Conservation (phyloP, 2,329 filamentous ascomycete genomes). For the Bipolaris sorokiniana region DNA sequence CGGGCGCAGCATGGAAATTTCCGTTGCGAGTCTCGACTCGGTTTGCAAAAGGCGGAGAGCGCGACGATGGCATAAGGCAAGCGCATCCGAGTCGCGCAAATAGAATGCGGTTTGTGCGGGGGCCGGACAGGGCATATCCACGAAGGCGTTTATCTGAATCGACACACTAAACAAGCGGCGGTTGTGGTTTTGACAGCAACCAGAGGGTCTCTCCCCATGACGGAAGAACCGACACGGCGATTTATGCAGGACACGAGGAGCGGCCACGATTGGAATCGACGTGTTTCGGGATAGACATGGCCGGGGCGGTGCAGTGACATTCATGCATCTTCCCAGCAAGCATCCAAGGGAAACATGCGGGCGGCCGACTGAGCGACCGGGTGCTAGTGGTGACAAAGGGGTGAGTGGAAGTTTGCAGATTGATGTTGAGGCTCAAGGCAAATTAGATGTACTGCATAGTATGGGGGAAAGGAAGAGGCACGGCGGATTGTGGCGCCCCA, state of each 20-base stretch:
- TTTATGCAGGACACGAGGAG: slow-evolving; percentile 10
- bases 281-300: slow-evolving; percentile 5
- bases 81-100: slow-evolving; percentile 6
- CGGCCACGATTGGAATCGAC: slow-evolving; percentile 1
- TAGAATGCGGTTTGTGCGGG: not conserved
- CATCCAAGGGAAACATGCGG: not conserved
- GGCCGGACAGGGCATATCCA: not conserved
- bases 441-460: not conserved
- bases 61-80: slow-evolving; percentile 11
- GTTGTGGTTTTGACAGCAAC: slow-evolving; percentile 15
- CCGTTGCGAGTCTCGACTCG: slow-evolving; percentile 4
- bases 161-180: slow-evolving; percentile 7
- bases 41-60: slow-evolving; percentile 7
- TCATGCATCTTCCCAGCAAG: not conserved
- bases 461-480: not conserved
- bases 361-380: not conserved
- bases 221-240: slow-evolving; percentile 3
- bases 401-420: not conserved
- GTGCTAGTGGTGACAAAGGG: not conserved
- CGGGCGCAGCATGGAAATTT: slow-evolving; percentile 3
- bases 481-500: not conserved
- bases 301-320: not conserved
- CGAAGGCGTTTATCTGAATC: slow-evolving; percentile 5
- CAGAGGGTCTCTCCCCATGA: not conserved
- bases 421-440: not conserved